phyloP scores from a whole-genome alignment of 768 basidiomycete genomes.

The Leccinum boreale region DNA sequence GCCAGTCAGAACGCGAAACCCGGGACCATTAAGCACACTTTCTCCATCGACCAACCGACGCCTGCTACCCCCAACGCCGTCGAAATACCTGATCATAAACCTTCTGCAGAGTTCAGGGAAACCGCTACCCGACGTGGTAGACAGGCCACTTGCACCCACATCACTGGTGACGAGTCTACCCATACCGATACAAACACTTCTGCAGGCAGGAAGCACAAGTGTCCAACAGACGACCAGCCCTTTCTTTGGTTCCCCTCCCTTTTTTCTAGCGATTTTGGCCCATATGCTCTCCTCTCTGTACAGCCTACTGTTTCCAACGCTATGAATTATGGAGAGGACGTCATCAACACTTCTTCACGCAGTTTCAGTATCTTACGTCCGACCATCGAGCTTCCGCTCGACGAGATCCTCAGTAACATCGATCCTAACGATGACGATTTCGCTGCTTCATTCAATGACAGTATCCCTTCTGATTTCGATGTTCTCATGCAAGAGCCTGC shows the following conservation, averaged over 20 bases:
- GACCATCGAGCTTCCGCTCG: conserved; percentile 81
- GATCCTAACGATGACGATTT: conserved; percentile 22
- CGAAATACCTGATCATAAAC: conserved; percentile 65
- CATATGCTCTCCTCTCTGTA: conserved; percentile 68
- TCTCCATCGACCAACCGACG: conserved; percentile 72
- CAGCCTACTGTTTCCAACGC: conserved; percentile 63
- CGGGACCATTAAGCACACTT: conserved; percentile 79
- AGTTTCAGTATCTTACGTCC: conserved; percentile 66
- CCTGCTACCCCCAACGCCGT: conserved; percentile 44
- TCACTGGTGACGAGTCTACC: no score
- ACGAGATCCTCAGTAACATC: conserved; percentile 59
- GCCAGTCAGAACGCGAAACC: conserved; percentile 58
- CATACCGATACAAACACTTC: neutral
- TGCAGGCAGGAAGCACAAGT: conserved; percentile 27
- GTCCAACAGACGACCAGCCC: conserved; percentile 23
- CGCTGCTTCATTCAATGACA: conserved; percentile 5
- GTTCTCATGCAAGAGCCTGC: conserved; percentile 29
- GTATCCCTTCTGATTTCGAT: conserved; percentile 16
- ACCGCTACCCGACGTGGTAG: conserved; percentile 37
- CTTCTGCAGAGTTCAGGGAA: conserved; percentile 64
- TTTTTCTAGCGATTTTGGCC: conserved; percentile 69
- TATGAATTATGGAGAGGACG: conserved; percentile 78
- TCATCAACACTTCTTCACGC: conserved; percentile 47
- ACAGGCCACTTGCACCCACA: conserved; percentile 28
- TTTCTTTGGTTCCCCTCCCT: conserved; percentile 68